Evolutionary conservation across 2,329 filamentous ascomycete species (phyloP).

Genomic region (Tothia fuscella): DNA sequence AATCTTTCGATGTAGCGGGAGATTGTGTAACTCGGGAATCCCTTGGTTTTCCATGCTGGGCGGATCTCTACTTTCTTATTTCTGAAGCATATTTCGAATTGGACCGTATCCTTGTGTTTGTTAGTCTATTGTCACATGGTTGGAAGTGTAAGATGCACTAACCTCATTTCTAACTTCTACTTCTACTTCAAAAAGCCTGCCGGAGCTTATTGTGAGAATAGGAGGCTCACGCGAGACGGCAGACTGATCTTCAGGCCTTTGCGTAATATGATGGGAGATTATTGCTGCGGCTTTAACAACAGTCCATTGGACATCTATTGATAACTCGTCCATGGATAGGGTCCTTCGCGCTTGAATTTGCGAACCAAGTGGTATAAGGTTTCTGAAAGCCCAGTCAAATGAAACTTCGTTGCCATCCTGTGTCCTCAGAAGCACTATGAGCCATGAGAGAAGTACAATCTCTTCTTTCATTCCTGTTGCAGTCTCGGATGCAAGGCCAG

Average conservation of each 20-base stretch:
- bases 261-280: slow-evolving; percentile 16
- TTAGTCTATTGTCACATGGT: too few species aligned
- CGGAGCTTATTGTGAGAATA: not conserved
- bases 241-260: too few species aligned
- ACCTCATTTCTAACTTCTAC: not conserved
- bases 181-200: not conserved
- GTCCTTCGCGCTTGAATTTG: too few species aligned
- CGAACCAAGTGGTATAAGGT: too few species aligned
- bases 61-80: not conserved
- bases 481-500: slow-evolving; percentile 11
- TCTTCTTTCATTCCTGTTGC: slow-evolving; percentile 30
- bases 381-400: slow-evolving; percentile 30
- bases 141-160: too few species aligned
- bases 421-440: slow-evolving; percentile 32
- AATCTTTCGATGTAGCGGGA: slow-evolving; percentile 13
- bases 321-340: too few species aligned
- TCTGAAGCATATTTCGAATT: not conserved
- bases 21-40: not conserved
- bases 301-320: too few species aligned
- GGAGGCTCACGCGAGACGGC: not conserved
- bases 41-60: slow-evolving; percentile 1
- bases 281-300: slow-evolving; percentile 18
- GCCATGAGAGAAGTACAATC: slow-evolving; percentile 32
- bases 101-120: not conserved
- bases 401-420: slow-evolving; percentile 26